Evolutionary conservation across 2,329 filamentous ascomycete species (phyloP).

Genomic region (Colletotrichum salicis): DNA sequence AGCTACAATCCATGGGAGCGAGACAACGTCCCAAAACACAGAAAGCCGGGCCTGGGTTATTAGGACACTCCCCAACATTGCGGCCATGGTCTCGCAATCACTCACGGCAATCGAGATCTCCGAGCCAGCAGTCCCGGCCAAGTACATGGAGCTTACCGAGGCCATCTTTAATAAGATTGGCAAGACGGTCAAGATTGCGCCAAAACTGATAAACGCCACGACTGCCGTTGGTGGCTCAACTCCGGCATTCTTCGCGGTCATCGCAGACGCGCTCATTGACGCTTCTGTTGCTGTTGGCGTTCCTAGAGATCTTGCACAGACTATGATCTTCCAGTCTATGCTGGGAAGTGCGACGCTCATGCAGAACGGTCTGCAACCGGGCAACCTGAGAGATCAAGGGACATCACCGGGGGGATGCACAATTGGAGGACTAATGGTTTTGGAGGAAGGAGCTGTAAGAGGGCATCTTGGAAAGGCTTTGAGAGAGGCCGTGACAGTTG

Average conservation of each 20-base stretch:
- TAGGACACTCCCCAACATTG: constrained; percentile 49
- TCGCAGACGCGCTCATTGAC: constrained; percentile 68
- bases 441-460: constrained; percentile 67
- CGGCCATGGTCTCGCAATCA: constrained; percentile 45
- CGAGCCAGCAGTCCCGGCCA: constrained; percentile 35
- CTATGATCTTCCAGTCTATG: constrained; percentile 71
- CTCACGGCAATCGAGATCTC: constrained; percentile 47
- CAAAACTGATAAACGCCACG: constrained; percentile 64
- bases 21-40: constrained; percentile 33
- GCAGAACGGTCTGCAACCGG: constrained; percentile 63
- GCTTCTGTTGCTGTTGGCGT: constrained; percentile 70
- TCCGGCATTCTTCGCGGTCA: constrained; percentile 68
- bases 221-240: constrained; percentile 70
- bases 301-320: constrained; percentile 63
- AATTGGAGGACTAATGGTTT: constrained; percentile 66
- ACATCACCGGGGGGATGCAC: constrained; percentile 70
- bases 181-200: constrained; percentile 59
- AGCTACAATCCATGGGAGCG: constrained; percentile 45
- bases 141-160: constrained; percentile 40
- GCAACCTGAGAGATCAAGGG: constrained; percentile 67
- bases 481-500: constrained; percentile 59
- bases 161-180: constrained; percentile 68
- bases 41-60: constrained; percentile 40
- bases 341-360: constrained; percentile 65
- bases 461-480: constrained; percentile 53